Conservation (phyloP, 2,329 filamentous ascomycete species). For the Xenoacremonium recifei region DNA sequence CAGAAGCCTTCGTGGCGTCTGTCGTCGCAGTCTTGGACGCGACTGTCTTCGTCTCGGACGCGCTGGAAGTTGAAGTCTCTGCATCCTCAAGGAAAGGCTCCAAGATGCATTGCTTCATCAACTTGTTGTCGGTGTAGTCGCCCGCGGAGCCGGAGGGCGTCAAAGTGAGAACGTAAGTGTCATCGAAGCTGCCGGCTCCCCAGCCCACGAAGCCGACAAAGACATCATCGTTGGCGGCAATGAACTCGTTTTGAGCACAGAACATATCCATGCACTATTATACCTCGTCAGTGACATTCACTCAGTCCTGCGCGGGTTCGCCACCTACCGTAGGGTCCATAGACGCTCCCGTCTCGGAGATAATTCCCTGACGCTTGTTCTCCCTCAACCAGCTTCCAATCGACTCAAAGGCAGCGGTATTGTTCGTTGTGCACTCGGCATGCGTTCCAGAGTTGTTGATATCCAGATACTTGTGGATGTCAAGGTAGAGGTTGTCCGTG, state of each 20-base stretch:
- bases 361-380: constrained; percentile 46
- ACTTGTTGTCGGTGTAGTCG: constrained; percentile 35
- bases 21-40: constrained; percentile 4
- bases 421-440: constrained; percentile 51
- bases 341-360: constrained; percentile 53
- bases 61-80: constrained; percentile 4
- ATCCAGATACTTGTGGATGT: constrained; percentile 62
- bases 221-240: constrained; percentile 46
- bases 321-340: constrained; percentile 36
- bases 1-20: constrained; percentile 1
- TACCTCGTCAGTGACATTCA: constrained; percentile 5
- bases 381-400: constrained; percentile 46
- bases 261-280: constrained; percentile 41
- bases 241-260: constrained; percentile 46
- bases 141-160: constrained; percentile 32
- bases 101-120: constrained; percentile 44
- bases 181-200: constrained; percentile 44
- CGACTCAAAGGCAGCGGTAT: constrained; percentile 45
- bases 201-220: constrained; percentile 46
- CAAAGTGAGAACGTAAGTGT: constrained; percentile 41
- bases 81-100: constrained; percentile 29
- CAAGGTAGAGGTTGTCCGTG: constrained; percentile 55
- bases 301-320: background rate
- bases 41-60: background rate
- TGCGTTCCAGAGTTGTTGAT: constrained; percentile 54